Base-by-base conservation (phyloP, 176 grass and related monocot genomes). In the Zoysia pacifica region DNA sequence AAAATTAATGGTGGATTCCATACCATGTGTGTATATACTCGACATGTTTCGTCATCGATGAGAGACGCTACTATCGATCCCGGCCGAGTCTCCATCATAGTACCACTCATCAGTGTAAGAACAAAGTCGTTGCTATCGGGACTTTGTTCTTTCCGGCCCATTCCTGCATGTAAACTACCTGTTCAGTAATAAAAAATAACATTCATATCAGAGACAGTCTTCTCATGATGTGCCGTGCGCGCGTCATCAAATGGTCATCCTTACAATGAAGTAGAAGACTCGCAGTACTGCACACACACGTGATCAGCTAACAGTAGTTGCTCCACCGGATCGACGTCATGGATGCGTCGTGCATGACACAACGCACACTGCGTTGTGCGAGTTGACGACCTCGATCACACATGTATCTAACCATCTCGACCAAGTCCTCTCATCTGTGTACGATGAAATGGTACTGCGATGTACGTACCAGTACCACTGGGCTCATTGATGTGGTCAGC, bases 271-370 rank as follows among this genome's bases (percentile, higher is more conserved):
- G 28, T 28, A 28, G 28, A 28, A 28, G 28, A 28, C 28, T 28
- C 28, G 28, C 28, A 28, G 28, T 28, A 47, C 19, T 10, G 6
- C 40, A 5, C 62, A 7, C 37, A 13, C 62, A 39, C 28, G 79
- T 72, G 79, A 72, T 11, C 9, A 56, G 65, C 65, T 43, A 11
- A 0, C 3, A 3, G 15, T 7, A 4, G 7, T 1, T 40, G 28
- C 36, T 28, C 11, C 70, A 56, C 79, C 48, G 11, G 11, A 71
- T 28, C 28, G 28, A 41, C 82, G 58, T 85, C 82, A 85, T 49
- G 70, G 8, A 56, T 80, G 11, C 81, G 70, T 88, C 45, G 46
- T 6, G 28, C 42, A 38, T 63, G 58, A 76, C 58, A 36, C 6
- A 62, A 9, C 11, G 9, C 56, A 58, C 11, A 15, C 28, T 28